These are phyloP conservation scores for Suillus ampliporus DNA, from an alignment of 768 basidiomycete genomes.

Conservation along the genomic window DNA sequence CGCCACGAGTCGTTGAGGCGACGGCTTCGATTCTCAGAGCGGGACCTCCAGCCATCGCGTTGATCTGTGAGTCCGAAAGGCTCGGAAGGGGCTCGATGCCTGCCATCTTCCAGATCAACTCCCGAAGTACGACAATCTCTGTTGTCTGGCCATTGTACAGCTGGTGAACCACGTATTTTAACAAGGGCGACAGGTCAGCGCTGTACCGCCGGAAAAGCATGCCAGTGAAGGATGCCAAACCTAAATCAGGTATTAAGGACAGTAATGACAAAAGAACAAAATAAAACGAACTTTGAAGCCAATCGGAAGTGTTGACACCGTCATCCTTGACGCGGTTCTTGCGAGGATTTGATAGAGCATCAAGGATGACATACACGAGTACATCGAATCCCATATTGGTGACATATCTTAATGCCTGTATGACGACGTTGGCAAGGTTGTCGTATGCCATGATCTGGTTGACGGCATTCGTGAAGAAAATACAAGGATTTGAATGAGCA, in stretches of 20 bases:
- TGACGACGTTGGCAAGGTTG: slow-evolving; percentile 88
- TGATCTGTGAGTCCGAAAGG: slow-evolving; percentile 85
- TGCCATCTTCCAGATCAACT: slow-evolving; percentile 94
- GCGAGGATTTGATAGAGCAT: slow-evolving; percentile 82
- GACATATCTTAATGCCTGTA: slow-evolving; percentile 87
- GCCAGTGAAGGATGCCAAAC: slow-evolving; percentile 91
- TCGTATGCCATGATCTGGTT: slow-evolving; percentile 97
- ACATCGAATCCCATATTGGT: slow-evolving; percentile 96
- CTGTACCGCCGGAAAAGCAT: slow-evolving; percentile 89
- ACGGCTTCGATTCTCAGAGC: slow-evolving; percentile 87
- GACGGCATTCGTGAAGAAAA: slow-evolving; percentile 88
- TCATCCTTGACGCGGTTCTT: slow-evolving; percentile 89
- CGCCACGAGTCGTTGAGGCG: slow-evolving; percentile 78
- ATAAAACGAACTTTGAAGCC: slow-evolving; percentile 84
- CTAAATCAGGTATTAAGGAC: slow-evolving; percentile 46
- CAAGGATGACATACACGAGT: slow-evolving; percentile 84
- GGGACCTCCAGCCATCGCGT: slow-evolving; percentile 91
- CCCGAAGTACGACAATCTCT: slow-evolving; percentile 90
- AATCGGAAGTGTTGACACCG: slow-evolving; percentile 87
- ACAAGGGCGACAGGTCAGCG: slow-evolving; percentile 80
- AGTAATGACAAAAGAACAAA: slow-evolving; percentile 12
- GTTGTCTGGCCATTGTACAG: slow-evolving; percentile 81
- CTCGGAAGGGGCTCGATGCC: slow-evolving; percentile 91
- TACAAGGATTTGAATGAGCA: slow-evolving; percentile 92
- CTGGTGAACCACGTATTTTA: slow-evolving; percentile 93